Base-by-base conservation (phyloP, 495 filamentous ascomycete genomes). In the Neurospora sp. region DNA sequence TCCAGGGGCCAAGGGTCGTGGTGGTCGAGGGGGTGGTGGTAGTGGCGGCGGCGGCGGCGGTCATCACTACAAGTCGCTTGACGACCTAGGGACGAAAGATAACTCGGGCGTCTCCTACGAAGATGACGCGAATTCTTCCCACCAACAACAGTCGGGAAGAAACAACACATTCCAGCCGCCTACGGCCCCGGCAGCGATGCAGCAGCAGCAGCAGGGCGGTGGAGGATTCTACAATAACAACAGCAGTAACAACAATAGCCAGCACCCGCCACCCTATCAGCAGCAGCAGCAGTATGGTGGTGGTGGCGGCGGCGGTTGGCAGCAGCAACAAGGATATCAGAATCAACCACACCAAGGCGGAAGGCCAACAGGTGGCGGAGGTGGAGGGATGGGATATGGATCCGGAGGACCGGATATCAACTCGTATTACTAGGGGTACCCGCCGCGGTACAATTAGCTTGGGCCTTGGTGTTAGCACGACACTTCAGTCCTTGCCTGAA, bases 81-180 rank as follows among this genome's bases (percentile, higher is more conserved):
- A 86, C 41, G 84, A 85, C 66, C 74, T 85, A 0, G 83, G 82
- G 2, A 81, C 81, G 31, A 80, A 81, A 9, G 82, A 83, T 3
- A 80, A 70, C 44, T 81, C 81, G 22, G 76, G 76, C 27, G 80
- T 84, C 14, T 83, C 83, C 2, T 85, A 85, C 68, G 84, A 85
- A 69, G 84, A 85, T 38, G 74, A 73, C 8, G 68, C 72, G 31
- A 70, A 71, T 16, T 69, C 53, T 16, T 66, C 53, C 9, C 53
- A 66, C 27, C 53, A 66, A 35, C 53, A 35, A 27, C 53, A 35
- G 27, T 14, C 12, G 7, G 22, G 22, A 12, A 66, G 53, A 66
- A 66, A 66, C 27, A 66, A 73, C 35, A 75, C 35, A 20, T 79
- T 78, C 53, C 68, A 73, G 8, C 66, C 66, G 42, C 75, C 79